Base-by-base conservation (phyloP, 306 rosid genomes). In the Lathyrus oleraceus region DNA sequence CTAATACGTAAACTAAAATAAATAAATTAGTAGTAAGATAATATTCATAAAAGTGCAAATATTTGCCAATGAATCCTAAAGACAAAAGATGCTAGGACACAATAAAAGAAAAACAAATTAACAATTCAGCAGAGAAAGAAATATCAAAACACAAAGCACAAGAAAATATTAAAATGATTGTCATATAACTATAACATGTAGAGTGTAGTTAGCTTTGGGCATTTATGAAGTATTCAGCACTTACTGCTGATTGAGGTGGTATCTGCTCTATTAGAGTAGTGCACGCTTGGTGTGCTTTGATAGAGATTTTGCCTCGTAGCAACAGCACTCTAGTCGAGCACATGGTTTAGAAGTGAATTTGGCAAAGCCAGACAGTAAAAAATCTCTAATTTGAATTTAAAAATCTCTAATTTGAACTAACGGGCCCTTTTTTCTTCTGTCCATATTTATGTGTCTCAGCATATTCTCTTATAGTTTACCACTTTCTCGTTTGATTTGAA, bases 1-100 rank as follows among this genome's bases (percentile, higher is more conserved):
- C 70, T 73, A 42, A 70, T 4, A 57, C 63, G 49, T 64, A 65
- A 27, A 48, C 58, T n/a, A 36, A 36, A 59, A 36, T 40, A 32
- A 32, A 32, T 32, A 14, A 12, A 56, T 23, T 54, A 54, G 70
- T 56, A 56, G n/a, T 21, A 61, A 67, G 42, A 16, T 32, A 48
- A 56, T 16, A 27, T 39, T 17, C 32, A 23, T 61, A 47, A 71
- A 38, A 68, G 48, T 11, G 75, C 61, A 42, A 65, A 48, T 25
- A 32, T 44, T 44, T 4, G 20, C 35, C 57, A 68, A 63, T 30
- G 21, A 73, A 66, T 9, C 68, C 48, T 17, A 23, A 40, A 67
- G 67, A 54, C 42, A 5, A 14, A 39, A 39, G 32, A 42, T 12
- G 13, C 36, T 38, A 54, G 14, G 9, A 45, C n/a, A 45, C 19